Evolutionary conservation across 1,284 basidiomycete species (phyloP).

Genomic region (Trichosporon sp.): DNA sequence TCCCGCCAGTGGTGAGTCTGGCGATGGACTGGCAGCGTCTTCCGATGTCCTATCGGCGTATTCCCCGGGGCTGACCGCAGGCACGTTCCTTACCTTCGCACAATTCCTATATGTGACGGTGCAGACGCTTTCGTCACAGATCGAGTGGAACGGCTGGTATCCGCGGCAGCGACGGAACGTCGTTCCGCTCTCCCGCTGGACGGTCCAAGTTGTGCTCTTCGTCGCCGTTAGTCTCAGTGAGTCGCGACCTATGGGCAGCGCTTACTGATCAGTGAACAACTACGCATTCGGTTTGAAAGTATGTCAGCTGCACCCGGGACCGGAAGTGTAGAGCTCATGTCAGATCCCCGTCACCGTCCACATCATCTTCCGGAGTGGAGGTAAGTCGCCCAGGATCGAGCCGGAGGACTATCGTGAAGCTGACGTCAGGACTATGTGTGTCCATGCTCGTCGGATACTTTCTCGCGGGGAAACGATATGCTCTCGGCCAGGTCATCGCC

Average conservation of each 20-base stretch:
- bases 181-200: conserved; percentile 70
- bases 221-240: conserved; percentile 60
- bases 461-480: conserved; percentile 58
- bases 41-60: too few species aligned
- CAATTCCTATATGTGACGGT: conserved; percentile 74
- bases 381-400: conserved; percentile 72
- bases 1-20: conserved; percentile 58
- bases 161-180: conserved; percentile 49
- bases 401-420: not conserved
- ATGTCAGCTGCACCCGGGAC: conserved; percentile 12
- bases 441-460: conserved; percentile 47
- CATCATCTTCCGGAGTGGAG: conserved; percentile 89
- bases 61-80: conserved; percentile 50
- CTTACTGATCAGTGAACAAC: conserved; percentile 63
- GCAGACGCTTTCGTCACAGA: conserved; percentile 40
- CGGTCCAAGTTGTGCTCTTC: conserved; percentile 77
- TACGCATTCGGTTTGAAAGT: conserved; percentile 70
- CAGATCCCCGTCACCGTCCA: conserved; percentile 85
- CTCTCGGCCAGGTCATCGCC: conserved; percentile 60
- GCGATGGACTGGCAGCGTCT: not conserved
- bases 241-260: conserved; percentile 6
- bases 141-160: conserved; percentile 22
- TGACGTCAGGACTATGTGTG: conserved; percentile 42
- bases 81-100: conserved; percentile 74
- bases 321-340: conserved; percentile 27